Evolutionary conservation across 1,284 basidiomycete genomes (phyloP).

Genomic region (Amylostereum areolatum): DNA sequence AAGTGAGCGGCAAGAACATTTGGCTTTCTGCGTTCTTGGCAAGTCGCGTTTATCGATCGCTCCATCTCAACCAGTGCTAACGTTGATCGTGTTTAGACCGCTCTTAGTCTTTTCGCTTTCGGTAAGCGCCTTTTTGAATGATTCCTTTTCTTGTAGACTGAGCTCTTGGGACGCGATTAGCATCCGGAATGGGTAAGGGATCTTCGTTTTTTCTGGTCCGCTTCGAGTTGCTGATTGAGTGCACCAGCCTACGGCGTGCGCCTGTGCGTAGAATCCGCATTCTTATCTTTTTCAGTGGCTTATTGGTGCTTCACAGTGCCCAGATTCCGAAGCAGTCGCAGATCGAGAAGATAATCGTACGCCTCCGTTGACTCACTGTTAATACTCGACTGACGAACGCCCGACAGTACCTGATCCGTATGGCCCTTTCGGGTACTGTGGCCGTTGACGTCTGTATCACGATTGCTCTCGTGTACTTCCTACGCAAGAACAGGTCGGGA

Average conservation of each 20-base stretch:
- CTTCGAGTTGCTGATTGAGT: too few relatives aligned
- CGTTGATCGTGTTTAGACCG: neutral
- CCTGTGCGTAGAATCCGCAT: neutral
- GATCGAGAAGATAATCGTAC: neutral
- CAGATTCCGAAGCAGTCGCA: neutral
- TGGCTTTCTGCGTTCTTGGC: neutral
- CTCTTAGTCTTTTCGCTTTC: neutral
- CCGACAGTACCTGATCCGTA: neutral
- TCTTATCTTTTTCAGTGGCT: too few relatives aligned
- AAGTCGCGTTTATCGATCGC: too few relatives aligned
- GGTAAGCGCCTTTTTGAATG: too few relatives aligned
- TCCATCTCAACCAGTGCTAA: too few relatives aligned
- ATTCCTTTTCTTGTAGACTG: too few relatives aligned
- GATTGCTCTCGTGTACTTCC: neutral
- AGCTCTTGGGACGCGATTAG: neutral
- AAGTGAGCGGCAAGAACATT: neutral
- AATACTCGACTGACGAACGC: neutral
- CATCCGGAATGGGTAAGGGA: neutral
- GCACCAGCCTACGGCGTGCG: neutral
- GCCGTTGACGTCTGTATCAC: neutral
- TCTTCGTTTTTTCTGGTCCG: too few relatives aligned
- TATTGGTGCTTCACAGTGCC: too few relatives aligned
- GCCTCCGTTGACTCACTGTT: neutral
- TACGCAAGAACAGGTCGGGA: neutral
- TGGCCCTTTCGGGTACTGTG: neutral